These are phyloP conservation scores for Pichia sporocuriosa DNA, from an alignment of 805 yeast genomes.

Conservation along the genomic window DNA sequence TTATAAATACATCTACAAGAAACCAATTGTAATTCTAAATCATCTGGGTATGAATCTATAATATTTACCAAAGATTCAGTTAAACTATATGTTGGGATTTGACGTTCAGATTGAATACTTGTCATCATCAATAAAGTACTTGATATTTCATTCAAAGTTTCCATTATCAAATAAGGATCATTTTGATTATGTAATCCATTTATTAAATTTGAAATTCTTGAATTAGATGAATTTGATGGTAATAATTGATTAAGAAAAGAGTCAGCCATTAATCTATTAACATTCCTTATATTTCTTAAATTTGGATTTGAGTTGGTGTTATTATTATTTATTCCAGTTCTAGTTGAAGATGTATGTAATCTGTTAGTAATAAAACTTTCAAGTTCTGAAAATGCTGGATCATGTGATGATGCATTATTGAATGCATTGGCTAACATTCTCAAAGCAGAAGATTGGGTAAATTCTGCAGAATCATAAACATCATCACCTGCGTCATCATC, in stretches of 20 bases:
- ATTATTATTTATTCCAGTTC: conserved; percentile 9
- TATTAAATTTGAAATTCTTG: conserved; percentile 27
- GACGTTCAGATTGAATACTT: conserved; percentile 53
- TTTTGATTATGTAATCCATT: conserved; percentile 37
- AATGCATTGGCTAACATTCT: conserved; percentile 14
- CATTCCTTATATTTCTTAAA: too few relatives aligned
- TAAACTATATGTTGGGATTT: conserved; percentile 53
- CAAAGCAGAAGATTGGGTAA: conserved; percentile 3
- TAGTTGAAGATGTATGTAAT: neutral
- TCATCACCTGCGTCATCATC: conserved; percentile 11
- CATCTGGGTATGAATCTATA: conserved; percentile 52
- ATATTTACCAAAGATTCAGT: conserved; percentile 50
- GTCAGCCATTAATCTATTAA: conserved; percentile 24
- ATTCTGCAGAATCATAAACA: conserved; percentile 1
- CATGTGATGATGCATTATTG: neutral
- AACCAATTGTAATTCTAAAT: conserved; percentile 73
- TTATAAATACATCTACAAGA: conserved; percentile 82
- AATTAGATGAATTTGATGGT: conserved; percentile 2
- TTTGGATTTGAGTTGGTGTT: too few relatives aligned
- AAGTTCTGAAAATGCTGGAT: neutral
- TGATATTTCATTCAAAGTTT: conserved; percentile 57
- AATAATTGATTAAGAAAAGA: conserved; percentile 26
- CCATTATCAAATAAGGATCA: conserved; percentile 56
- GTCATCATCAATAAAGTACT: conserved; percentile 60
- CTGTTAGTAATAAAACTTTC: conserved; percentile 1